Evolutionary conservation across 495 filamentous ascomycete species (phyloP).

Genomic region (Aspergillus hancockii): DNA sequence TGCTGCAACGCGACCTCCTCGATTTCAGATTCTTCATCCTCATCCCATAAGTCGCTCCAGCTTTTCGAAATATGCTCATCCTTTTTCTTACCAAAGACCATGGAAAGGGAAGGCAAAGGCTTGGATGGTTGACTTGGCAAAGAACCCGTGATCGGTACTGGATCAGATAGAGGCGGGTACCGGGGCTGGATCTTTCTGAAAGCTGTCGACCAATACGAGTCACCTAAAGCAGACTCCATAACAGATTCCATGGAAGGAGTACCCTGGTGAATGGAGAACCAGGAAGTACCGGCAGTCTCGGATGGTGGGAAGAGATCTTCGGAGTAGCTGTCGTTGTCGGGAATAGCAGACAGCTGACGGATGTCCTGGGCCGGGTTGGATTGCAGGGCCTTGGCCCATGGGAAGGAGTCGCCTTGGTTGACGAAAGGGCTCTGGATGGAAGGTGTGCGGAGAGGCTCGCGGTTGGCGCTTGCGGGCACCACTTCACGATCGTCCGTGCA

Average conservation of each 20-base stretch:
- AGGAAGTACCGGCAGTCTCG: slow-evolving; percentile 66
- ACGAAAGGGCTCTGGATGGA: slow-evolving; percentile 87
- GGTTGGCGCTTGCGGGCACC: slow-evolving; percentile 78
- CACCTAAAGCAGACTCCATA: slow-evolving; percentile 70
- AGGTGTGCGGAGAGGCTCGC: slow-evolving; percentile 93
- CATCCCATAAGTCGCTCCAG: slow-evolving; percentile 96
- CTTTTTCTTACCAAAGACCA: slow-evolving; percentile 75
- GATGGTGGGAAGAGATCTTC: slow-evolving; percentile 88
- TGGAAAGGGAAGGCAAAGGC: slow-evolving; percentile 65
- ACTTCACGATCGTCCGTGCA: slow-evolving; percentile 75
- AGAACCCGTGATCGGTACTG: slow-evolving; percentile 70
- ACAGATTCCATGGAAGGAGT: slow-evolving; percentile 79
- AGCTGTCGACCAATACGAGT: slow-evolving; percentile 65
- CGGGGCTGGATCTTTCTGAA: slow-evolving; percentile 42
- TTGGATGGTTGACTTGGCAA: slow-evolving; percentile 71
- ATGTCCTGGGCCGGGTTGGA: slow-evolving; percentile 69
- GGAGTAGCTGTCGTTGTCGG: slow-evolving; percentile 73
- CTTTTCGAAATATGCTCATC: slow-evolving; percentile 81
- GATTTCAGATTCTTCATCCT: slow-evolving; percentile 77
- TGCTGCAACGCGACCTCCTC: slow-evolving; percentile 56
- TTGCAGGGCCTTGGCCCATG: slow-evolving; percentile 91
- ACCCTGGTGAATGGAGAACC: slow-evolving; percentile 69
- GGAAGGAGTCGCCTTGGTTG: slow-evolving; percentile 80
- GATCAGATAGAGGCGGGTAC: slow-evolving; percentile 47
- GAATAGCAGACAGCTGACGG: slow-evolving; percentile 86